Evolutionary conservation across 495 filamentous ascomycete species (phyloP), one percentile per base, ranked within the genome.

Genomic region (Neurospora pannonica): DNA sequence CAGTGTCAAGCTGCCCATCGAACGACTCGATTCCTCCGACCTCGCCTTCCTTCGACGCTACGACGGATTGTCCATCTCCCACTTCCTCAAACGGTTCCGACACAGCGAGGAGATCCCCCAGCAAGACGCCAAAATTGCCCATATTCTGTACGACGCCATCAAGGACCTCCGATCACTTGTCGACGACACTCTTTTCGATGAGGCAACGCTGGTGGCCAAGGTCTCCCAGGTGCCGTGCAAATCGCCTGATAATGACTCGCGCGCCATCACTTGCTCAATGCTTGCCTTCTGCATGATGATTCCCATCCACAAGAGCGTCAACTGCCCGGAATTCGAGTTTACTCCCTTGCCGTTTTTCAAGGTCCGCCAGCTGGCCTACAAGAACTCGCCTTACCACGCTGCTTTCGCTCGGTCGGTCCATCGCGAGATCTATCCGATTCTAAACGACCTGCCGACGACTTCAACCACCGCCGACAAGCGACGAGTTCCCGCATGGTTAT

Each of bases 21-120:
- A 86, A 39, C 85, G 84, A 11, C 85, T 97, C 9, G 84, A 88
- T 34, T 78, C 83, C 11, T 85, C 86, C 76, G 90, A 95, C 48
- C 75, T 88, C 7, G 86, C 89, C 0, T 76, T 92, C 34, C 80
- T 92, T 36, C 83, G 82, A 7, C 84, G 82, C 19, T 83, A 92
- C 79, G 86, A 93, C 34, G 88, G 89, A 34, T 84, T 88, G 80
- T 82, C 87, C 3, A 82, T 91, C n/a, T 79, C 81, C 10, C 78
- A 81, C 17, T 87, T 90, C 70, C 75, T 88, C 17, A 80, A 86
- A 62, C 85, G 83, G 60, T 85, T 92, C 1, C 74, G 79, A 31
- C 81, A 73, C 46, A 82, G 81, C 67, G 80, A 83, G 60, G 78
- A 78, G 24, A 71, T 79, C 0, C 42, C 76, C 4, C 60, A 75